Base-by-base conservation (phyloP, 1,284 basidiomycete genomes). In the Filobasidium uniguttulatum region DNA sequence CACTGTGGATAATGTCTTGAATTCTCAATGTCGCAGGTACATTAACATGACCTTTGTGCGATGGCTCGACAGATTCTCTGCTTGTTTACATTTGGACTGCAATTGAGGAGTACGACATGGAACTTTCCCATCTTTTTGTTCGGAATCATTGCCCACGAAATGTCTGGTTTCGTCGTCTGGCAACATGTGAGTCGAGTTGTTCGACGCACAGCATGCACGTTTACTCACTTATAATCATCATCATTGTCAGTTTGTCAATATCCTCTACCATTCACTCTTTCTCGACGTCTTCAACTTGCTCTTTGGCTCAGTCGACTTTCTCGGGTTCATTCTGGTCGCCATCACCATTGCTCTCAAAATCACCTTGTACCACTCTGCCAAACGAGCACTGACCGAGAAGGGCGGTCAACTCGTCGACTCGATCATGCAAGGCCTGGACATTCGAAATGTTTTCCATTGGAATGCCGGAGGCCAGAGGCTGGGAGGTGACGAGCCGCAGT, bases 291-390 rank as follows among this genome's bases (percentile, higher is more conserved):
- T 54, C 23, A 15, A 28, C 2, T 29, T 51, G 9, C 35, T 51
- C 26, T 47, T 40, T 2, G 36, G 45, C 5, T 26, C 35, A 17
- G 37, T 41, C n/a, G 48, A 43, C 20, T 28, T 40, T 7, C 38
- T 49, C 28, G 44, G 45, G 7, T 51, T 73, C 72, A 45, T 73
- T 72, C 45, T 71, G 65, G 15, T 66, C 66, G 9, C 67, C 71
- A 25, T 56, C 41, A 22, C 54, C 30, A n/a, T 57, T 46, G 44
- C 38, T 20, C 9, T 55, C 47, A 48, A 50, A 44, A 22, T 54
- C 5, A 33, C 55, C 33, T 31, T 57, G 62, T 78, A 80, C 47
- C 73, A 70, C 62, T 78, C 80, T 63, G 43, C 58, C 48, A 47
- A 43, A 46, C 23, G 53, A 12, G 41, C 37, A 3, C 23, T 54